Percentiles rank a stretch among this genome's conserved stretches.
phyloP scores from a whole-genome alignment of 164 flowering plant species.

The Piper betle region DNA sequence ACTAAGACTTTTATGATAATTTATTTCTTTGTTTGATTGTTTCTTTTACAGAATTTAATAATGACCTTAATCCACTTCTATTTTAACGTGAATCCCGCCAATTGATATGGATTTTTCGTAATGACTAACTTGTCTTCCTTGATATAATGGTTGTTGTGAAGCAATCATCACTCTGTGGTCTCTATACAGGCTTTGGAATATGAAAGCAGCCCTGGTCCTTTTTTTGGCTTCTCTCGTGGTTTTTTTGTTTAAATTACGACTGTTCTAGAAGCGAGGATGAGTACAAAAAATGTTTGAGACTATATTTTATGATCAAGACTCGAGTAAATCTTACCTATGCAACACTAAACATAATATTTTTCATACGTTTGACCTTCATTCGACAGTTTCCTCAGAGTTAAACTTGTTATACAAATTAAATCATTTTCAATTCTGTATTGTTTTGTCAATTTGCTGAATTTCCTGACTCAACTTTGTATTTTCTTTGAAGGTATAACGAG shows the following conservation, averaged over 20 bases:
- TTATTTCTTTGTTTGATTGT: background rate
- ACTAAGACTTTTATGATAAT: constrained; percentile 7
- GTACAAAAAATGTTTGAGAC: background rate
- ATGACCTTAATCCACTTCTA: constrained; percentile 27
- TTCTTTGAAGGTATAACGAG: background rate
- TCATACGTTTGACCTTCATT: background rate
- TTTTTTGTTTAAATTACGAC: too few species aligned
- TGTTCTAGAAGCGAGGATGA: too few species aligned
- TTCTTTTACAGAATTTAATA: constrained; percentile 18
- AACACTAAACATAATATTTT: background rate
- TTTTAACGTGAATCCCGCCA: too few species aligned
- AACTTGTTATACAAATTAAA: background rate
- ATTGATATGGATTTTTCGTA: background rate
- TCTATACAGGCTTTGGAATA: background rate
- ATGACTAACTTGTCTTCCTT: background rate
- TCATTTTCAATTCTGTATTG: background rate
- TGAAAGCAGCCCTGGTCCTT: background rate
- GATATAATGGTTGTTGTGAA: background rate
- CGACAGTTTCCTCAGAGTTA: background rate
- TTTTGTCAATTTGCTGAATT: background rate
- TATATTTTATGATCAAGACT: background rate
- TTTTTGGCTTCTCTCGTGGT: background rate
- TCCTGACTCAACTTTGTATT: background rate
- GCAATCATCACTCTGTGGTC: background rate
- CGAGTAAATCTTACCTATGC: background rate